Evolutionary conservation across 306 rosid genomes (phyloP).

Genomic region (Prunus mume): DNA sequence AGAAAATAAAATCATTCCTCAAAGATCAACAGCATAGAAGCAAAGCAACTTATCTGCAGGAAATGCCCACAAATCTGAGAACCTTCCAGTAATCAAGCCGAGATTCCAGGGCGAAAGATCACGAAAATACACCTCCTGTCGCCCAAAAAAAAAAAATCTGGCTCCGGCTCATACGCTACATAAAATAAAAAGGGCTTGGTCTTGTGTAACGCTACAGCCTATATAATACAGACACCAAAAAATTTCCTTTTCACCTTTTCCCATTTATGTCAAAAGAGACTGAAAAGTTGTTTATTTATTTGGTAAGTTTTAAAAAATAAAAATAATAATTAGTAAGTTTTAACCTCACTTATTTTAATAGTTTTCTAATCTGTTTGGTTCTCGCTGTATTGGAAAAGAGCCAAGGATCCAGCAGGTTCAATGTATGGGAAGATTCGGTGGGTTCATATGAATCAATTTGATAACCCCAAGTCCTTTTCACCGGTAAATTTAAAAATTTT

Average conservation of each 20-base stretch:
- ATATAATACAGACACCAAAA: background rate
- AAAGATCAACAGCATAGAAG: constrained; percentile 17
- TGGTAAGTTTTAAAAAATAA: background rate
- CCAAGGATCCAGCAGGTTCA: constrained; percentile 30
- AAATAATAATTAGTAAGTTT: too few species aligned
- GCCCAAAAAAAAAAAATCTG: too few species aligned
- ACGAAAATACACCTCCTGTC: constrained; percentile 26
- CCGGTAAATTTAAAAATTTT: too few species aligned
- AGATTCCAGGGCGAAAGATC: constrained; percentile 25
- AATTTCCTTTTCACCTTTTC: background rate
- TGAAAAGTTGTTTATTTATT: background rate
- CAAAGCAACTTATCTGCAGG: constrained; percentile 36
- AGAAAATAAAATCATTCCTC: background rate
- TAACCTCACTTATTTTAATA: background rate
- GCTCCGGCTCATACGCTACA: background rate
- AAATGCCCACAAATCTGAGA: constrained; percentile 31
- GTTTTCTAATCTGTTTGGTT: background rate
- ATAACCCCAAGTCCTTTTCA: background rate
- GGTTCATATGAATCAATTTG: constrained; percentile 11
- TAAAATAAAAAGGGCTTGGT: background rate
- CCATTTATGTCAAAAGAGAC: background rate
- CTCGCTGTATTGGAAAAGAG: background rate
- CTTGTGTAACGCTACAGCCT: background rate
- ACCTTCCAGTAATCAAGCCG: constrained; percentile 26
- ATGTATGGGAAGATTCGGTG: constrained; percentile 40